Base-by-base conservation (phyloP, 2,329 filamentous ascomycete genomes). In the Ophiostoma quercus region DNA sequence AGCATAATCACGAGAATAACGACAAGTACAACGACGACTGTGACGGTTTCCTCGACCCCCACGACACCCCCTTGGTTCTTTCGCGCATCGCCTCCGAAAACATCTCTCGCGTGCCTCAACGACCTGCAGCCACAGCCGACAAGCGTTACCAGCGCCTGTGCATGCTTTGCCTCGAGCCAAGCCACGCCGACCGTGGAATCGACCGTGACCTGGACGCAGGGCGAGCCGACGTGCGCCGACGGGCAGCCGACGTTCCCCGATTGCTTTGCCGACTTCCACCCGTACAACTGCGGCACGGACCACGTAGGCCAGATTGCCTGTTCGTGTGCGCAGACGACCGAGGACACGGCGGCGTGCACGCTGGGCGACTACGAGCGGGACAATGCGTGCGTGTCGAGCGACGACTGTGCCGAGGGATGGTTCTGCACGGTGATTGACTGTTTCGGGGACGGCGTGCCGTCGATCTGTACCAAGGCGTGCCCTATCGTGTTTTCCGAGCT, bases 101-200 rank as follows among this genome's bases (percentile, higher is more conserved):
- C 43, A n/a, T 47, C 14, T 2, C 43, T 47, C 3, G 43, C 43
- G 16, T 47, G 43, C 19, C 43, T 47, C 19, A 16, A 47, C 43
- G 43, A n/a, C 43, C 43, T 47, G 6, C n/a, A 25, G 22, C 8
- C 51, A 3, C 8, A 12, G 8, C 51, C n/a, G 51, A 57, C 51
- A 9, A 25, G 51, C n/a, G 29, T 47, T 4, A n/a, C 43, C 16
- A n/a, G 43, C 16, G 16, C 43, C 16, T 47, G 43, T 2, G 43
- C 43, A 87, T 47, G 43, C 16, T 47, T 47, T 47, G 43, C 43
- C 43, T 7, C 14, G 16, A 47, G 14, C 43, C 43, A 47, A 3
- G 16, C 16, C 43, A 19, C 14, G 4, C 43, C 43, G 43, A 6
- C 43, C 43, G 43, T 47, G 14, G 6, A 16, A 47, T 47, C 43